phyloP scores from a whole-genome alignment of 2,329 filamentous ascomycete species.

The Xylariomycetidae sp. region DNA sequence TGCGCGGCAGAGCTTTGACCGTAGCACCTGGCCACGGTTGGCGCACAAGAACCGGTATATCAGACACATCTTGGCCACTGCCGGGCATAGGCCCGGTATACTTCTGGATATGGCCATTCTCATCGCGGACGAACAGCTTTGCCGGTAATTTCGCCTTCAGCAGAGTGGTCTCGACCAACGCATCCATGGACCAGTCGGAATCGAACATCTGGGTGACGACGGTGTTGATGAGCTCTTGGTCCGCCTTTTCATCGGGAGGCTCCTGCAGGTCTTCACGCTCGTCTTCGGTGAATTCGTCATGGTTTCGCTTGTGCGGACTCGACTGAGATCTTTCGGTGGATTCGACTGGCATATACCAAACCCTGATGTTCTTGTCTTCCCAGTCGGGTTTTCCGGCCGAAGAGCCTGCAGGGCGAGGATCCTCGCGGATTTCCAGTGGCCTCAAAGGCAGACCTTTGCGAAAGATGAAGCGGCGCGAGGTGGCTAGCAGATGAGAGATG shows the following conservation, averaged over 20 bases:
- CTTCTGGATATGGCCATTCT: slow-evolving; percentile 56
- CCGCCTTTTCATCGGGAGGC: slow-evolving; percentile 26
- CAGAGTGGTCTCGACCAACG: slow-evolving; percentile 60
- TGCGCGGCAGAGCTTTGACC: slow-evolving; percentile 60
- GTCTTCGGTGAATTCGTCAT: slow-evolving; percentile 38
- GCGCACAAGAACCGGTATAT: slow-evolving; percentile 67
- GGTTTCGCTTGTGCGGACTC: slow-evolving; percentile 30
- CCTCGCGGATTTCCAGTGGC: slow-evolving; percentile 58
- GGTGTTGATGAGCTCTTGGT: slow-evolving; percentile 48
- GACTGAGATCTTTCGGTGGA: slow-evolving; percentile 20
- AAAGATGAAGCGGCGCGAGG: slow-evolving; percentile 78
- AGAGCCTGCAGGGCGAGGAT: slow-evolving; percentile 31
- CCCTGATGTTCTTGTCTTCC: slow-evolving; percentile 68
- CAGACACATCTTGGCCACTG: slow-evolving; percentile 41
- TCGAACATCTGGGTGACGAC: slow-evolving; percentile 75
- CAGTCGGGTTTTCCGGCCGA: slow-evolving; percentile 59
- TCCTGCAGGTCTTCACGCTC: neutral
- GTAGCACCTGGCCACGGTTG: slow-evolving; percentile 72
- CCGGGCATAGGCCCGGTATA: slow-evolving; percentile 66
- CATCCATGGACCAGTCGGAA: slow-evolving; percentile 67
- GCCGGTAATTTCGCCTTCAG: slow-evolving; percentile 62
- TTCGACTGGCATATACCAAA: slow-evolving; percentile 72
- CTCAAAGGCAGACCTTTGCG: slow-evolving; percentile 72
- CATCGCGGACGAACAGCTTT: slow-evolving; percentile 61
- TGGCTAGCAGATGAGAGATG: slow-evolving; percentile 73